Evolutionary conservation across 306 rosid genomes (phyloP).

Genomic region (Sphenostylis stenocarpa): DNA sequence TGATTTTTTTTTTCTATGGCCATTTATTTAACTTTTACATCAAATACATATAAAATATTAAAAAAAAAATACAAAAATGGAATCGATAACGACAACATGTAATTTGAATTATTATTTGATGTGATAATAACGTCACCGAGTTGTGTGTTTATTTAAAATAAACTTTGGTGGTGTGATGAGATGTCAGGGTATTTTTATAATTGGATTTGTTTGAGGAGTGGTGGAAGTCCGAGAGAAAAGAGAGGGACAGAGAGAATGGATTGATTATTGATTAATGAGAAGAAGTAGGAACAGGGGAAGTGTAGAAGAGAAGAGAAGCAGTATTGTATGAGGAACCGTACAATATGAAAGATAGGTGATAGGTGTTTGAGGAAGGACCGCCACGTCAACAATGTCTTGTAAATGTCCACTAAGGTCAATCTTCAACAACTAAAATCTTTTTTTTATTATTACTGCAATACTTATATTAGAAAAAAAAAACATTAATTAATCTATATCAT

Average conservation of each 20-base stretch:
- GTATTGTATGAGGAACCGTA: not conserved
- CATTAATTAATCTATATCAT: no score
- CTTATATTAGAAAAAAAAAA: not conserved
- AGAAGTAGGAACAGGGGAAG: not conserved
- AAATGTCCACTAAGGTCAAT: not conserved
- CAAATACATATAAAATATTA: not conserved
- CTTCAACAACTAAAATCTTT: not conserved
- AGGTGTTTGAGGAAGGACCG: not conserved
- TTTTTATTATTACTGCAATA: not conserved
- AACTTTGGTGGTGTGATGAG: no score
- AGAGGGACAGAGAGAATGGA: not conserved
- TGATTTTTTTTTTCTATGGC: no score
- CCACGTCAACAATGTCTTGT: constrained; percentile 20
- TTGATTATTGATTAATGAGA: not conserved
- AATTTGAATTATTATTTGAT: not conserved
- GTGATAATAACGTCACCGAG: not conserved
- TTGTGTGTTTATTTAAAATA: no score
- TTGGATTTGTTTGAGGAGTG: no score
- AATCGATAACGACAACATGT: not conserved
- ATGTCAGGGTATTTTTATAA: no score
- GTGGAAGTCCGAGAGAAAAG: no score
- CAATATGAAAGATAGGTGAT: not conserved
- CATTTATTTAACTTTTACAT: not conserved
- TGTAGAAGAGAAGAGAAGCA: no score
- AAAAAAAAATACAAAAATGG: not conserved